Base-by-base conservation (phyloP, 371 early-diverging fungal genomes). In the Mucor saturninus region DNA sequence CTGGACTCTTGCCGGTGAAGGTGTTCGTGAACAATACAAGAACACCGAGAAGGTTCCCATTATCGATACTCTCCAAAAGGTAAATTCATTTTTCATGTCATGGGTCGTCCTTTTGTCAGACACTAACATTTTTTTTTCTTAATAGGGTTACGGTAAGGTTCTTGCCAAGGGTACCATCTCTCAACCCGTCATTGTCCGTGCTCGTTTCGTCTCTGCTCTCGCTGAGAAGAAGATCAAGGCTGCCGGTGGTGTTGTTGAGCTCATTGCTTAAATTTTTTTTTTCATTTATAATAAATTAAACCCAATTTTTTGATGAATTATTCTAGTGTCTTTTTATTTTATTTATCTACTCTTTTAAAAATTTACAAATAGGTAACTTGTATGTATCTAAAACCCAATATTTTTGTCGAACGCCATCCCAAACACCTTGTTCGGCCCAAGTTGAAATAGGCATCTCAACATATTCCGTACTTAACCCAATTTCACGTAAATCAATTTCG, bases 151-250 rank as follows among this genome's bases (percentile, higher is more conserved):
- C 83, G 95, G 93, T 84, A 98, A 99, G 90, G 97, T 99, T 61
- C 86, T 98, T 46, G 99, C 94, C 68, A 95, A 94, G 86, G 99
- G 99, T 69, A 83, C 86, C 70, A 87, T 98, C 62, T 91, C 96
- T 71, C 89, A 91, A 75, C 98, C 99, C 75, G 84, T 98, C 80
- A 96, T 99, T 76, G 97, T 99, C 81, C 98, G 97, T 89, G 92
- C 99, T 73, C 93, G 98, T 74, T 93, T 86, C 70, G 95, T 99
- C 83, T 93, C 95, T 71, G 85, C 88, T 68, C 85, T 87, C 73
- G 99, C 99, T 62, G 99, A 98, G 85, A 86, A 95, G 81, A 98
- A 99, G 93, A 99, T 99, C 87, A 96, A 96, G 87, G 92, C 84
- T 68, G 96, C 91, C 74, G 99, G 99, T 85, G 99, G 99, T 83